Evolutionary conservation across 2,329 filamentous ascomycete species (phyloP).

Genomic region (Ceratocystis cubensis): DNA sequence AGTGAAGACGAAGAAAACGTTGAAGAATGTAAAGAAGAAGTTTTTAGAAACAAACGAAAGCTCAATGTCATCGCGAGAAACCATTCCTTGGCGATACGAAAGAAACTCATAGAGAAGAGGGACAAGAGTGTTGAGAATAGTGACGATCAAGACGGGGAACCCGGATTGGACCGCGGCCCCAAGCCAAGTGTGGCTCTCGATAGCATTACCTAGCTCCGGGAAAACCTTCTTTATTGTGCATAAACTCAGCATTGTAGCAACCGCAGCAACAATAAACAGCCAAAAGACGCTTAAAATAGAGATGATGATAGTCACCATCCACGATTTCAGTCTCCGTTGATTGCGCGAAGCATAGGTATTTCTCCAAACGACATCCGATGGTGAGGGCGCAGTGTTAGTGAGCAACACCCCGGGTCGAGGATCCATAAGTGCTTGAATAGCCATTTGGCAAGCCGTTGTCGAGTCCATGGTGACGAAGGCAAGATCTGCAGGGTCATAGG

Average conservation of each 20-base stretch:
- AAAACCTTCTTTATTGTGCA: conserved; percentile 65
- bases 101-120: conserved; percentile 93
- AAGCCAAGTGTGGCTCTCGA: conserved; percentile 56
- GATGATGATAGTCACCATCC: conserved; percentile 74
- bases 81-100: conserved; percentile 83
- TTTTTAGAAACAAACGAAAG: conserved; percentile 94
- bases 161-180: conserved; percentile 75
- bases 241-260: conserved; percentile 69
- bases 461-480: conserved; percentile 98
- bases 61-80: conserved; percentile 87
- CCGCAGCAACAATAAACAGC: conserved; percentile 66
- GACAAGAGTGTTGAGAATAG: conserved; percentile 75
- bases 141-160: conserved; percentile 71
- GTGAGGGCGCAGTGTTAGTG: conserved; percentile 75
- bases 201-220: conserved; percentile 53
- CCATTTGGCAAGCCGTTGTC: conserved; percentile 86
- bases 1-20: conserved; percentile 92
- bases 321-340: conserved; percentile 62
- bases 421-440: conserved; percentile 85
- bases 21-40: conserved; percentile 99
- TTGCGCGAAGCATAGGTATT: conserved; percentile 77
- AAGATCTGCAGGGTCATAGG: conserved; percentile 65
- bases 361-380: conserved; percentile 85
- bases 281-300: conserved; percentile 74
- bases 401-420: conserved; percentile 75